phyloP scores from a whole-genome alignment of 73 alveolate species.

The Paramecium tetraurelia region DNA sequence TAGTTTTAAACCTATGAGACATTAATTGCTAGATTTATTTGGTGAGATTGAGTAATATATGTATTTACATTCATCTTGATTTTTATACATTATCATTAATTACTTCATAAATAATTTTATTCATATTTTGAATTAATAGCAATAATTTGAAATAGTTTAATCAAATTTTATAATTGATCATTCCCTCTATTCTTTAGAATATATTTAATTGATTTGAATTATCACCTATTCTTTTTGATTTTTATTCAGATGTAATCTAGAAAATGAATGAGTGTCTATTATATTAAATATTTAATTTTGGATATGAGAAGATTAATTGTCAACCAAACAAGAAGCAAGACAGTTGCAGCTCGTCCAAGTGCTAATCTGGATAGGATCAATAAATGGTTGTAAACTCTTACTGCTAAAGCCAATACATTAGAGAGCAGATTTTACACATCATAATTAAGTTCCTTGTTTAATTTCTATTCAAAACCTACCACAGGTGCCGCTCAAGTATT shows the following conservation, averaged over 20 bases:
- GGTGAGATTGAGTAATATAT: conserved; percentile 7
- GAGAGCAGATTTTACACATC: conserved; percentile 55
- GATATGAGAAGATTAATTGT: conserved; percentile 44
- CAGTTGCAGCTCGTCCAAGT: conserved; percentile 50
- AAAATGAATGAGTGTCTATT: neutral
- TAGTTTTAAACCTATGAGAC: conserved; percentile 32
- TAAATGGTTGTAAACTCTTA: conserved; percentile 58
- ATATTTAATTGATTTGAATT: neutral
- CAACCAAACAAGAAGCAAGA: neutral
- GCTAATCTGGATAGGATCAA: conserved; percentile 52
- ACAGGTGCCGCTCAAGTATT: neutral
- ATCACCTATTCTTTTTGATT: neutral
- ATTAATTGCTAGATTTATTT: neutral
- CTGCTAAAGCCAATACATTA: conserved; percentile 45
- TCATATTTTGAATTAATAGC: neutral
- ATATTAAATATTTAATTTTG: neutral
- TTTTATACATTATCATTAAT: neutral
- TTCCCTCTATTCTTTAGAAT: neutral
- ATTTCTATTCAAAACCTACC: conserved; percentile 53
- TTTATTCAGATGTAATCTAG: neutral
- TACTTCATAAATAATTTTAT: neutral
- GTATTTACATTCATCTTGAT: neutral
- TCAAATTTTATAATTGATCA: neutral
- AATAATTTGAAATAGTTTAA: neutral
- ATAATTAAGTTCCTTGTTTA: conserved; percentile 54